A percentile compares a stretch with the other conserved stretches of the same genome.
These are phyloP conservation scores for Aspergillus campestris DNA, from an alignment of 495 filamentous ascomycete genomes.

Conservation along the genomic window DNA sequence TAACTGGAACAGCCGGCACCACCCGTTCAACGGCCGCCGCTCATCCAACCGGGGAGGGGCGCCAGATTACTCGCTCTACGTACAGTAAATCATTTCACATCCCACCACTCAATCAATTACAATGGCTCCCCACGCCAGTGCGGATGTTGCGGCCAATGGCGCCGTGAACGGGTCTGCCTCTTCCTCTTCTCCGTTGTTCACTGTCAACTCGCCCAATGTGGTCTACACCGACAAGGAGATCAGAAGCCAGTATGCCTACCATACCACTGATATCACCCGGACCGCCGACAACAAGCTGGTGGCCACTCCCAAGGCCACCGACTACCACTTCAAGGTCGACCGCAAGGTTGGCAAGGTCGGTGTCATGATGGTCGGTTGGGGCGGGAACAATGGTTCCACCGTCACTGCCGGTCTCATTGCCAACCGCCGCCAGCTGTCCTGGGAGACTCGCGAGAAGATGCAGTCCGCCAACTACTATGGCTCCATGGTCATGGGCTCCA, in stretches of 20 bases:
- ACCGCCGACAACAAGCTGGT: slow-evolving; percentile 68
- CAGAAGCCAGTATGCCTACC: slow-evolving; percentile 92
- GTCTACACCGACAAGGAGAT: slow-evolving; percentile 82
- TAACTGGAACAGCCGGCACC: slow-evolving; percentile 60
- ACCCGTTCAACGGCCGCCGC: slow-evolving; percentile 97
- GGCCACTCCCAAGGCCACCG: slow-evolving; percentile 77
- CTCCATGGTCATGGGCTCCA: slow-evolving; percentile 92
- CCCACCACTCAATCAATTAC: slow-evolving; percentile 13
- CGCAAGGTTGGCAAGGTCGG: slow-evolving; percentile 89
- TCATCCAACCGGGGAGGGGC: slow-evolving; percentile 79
- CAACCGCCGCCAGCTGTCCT: slow-evolving; percentile 76
- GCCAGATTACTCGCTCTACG: slow-evolving; percentile 65
- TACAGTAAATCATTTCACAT: slow-evolving; percentile 42
- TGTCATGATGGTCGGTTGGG: slow-evolving; percentile 96
- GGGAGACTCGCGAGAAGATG: slow-evolving; percentile 87
- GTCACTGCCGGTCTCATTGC: slow-evolving; percentile 96
- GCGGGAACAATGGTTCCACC: slow-evolving; percentile 97
- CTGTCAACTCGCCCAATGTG: slow-evolving; percentile 87
- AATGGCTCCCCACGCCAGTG: slow-evolving; percentile 94
- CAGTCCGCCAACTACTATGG: slow-evolving; percentile 93
- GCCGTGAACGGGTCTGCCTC: slow-evolving; percentile 63
- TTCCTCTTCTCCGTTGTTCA: slow-evolving; percentile 57
- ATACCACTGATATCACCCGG: slow-evolving; percentile 73
- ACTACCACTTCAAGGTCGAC: slow-evolving; percentile 96
- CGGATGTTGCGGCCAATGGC: slow-evolving; percentile 49